Percentiles rank a stretch among this genome's conserved stretches.
Conservation (phyloP, 345 rosid genomes). For the Gossypium australe region DNA sequence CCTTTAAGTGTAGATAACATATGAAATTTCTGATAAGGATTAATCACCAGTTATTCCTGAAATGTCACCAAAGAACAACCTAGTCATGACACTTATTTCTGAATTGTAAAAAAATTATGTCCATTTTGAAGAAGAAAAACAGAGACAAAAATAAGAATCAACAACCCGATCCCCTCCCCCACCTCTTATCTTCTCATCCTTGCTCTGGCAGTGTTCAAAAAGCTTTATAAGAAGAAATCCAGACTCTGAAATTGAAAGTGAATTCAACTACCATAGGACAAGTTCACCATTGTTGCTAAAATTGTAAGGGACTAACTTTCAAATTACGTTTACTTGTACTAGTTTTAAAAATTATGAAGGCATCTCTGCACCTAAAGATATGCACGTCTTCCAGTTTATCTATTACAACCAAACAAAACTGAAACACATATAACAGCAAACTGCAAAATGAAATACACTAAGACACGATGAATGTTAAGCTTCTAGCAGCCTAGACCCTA, state of each 20-base stretch:
- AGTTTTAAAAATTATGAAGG: not conserved
- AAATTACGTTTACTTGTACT: not conserved
- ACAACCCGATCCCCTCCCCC: not conserved
- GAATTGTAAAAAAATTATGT: not conserved
- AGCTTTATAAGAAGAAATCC: not conserved
- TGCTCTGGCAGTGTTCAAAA: not conserved
- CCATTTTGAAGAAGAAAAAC: not conserved
- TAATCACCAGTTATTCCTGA: not conserved
- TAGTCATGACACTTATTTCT: not conserved
- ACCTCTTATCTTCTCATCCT: not conserved
- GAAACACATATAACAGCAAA: not conserved
- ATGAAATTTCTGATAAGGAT: conserved; percentile 1
- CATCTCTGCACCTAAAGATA: not conserved
- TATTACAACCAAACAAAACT: not conserved
- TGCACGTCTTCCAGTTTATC: not conserved
- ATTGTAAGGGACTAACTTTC: not conserved
- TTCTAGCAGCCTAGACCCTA: not conserved
- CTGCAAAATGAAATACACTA: not conserved
- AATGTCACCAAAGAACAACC: not conserved
- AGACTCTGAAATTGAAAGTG: not conserved
- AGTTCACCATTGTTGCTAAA: not conserved
- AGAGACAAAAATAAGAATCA: not conserved
- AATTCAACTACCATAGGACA: not conserved
- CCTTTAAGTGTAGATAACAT: not conserved
- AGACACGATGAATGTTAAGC: not conserved